Evolutionary conservation across 1,284 basidiomycete species (phyloP).

Genomic region (Puccinia triticina): DNA sequence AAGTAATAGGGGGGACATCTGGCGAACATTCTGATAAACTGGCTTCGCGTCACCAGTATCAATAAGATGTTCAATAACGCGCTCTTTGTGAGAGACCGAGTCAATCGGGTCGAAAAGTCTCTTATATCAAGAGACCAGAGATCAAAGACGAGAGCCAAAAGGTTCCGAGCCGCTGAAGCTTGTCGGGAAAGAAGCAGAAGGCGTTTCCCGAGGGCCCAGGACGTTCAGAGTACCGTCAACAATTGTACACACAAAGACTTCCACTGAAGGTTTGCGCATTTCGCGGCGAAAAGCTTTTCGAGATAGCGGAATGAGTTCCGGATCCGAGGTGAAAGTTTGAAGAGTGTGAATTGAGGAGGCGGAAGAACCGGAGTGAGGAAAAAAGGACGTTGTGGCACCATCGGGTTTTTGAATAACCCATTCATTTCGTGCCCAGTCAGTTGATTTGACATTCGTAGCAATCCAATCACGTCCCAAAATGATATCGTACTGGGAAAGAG

Average conservation of each 20-base stretch:
- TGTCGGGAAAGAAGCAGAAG: not conserved
- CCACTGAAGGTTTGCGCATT: too few species aligned
- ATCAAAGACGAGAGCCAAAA: not conserved
- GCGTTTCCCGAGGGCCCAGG: not conserved
- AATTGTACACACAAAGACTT: too few species aligned
- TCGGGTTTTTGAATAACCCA: too few species aligned
- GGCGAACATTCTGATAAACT: not conserved
- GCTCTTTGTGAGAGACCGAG: not conserved
- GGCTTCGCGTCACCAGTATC: too few species aligned
- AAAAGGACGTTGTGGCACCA: too few species aligned
- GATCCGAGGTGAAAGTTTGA: too few species aligned
- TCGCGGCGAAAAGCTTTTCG: too few species aligned
- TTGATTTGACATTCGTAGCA: not conserved
- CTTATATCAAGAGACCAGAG: not conserved
- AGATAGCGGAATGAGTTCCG: too few species aligned
- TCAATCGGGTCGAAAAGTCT: not conserved
- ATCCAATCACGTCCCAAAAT: conserved; percentile 34
- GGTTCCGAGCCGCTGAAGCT: not conserved
- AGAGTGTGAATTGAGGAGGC: too few species aligned
- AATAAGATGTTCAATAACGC: not conserved
- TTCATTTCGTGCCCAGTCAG: too few species aligned
- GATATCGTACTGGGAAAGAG: not conserved
- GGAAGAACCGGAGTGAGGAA: too few species aligned
- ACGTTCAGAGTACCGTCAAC: not conserved
- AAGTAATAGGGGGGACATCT: not conserved